phyloP scores from a whole-genome alignment of 345 rosid genomes.

The Populus ilicifolia region DNA sequence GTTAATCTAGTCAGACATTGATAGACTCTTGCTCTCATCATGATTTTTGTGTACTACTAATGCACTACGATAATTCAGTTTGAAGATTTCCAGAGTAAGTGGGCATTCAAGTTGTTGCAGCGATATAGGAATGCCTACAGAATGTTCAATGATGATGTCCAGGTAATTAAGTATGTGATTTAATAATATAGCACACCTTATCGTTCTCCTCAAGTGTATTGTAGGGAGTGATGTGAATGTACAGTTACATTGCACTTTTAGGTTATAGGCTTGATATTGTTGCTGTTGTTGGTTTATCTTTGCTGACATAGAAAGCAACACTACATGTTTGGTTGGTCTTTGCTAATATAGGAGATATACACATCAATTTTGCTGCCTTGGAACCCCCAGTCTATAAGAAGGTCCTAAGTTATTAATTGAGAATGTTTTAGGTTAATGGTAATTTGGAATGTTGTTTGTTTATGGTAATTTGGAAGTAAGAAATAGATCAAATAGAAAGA shows the following conservation, averaged over 20 bases:
- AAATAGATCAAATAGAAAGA: neutral
- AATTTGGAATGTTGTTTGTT: neutral
- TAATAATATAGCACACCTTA: neutral
- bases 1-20: neutral
- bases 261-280: too few species aligned
- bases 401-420: neutral
- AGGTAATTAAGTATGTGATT: constrained; percentile 48
- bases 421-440: neutral
- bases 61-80: constrained; percentile 46
- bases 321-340: neutral
- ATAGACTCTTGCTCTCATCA: neutral
- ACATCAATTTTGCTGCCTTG: neutral
- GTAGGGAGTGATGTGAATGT: neutral
- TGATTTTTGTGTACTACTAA: constrained; percentile 4
- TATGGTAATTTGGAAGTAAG: neutral
- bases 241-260: neutral
- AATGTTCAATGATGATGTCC: constrained; percentile 99
- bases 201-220: neutral
- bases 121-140: constrained; percentile 71
- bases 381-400: neutral
- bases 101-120: constrained; percentile 98
- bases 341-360: neutral
- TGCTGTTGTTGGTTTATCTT: too few species aligned
- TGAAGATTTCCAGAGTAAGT: constrained; percentile 99
- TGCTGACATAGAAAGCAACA: neutral